These are phyloP conservation scores for Amphichorda felina DNA, from an alignment of 2,329 filamentous ascomycete species.

Conservation along the genomic window DNA sequence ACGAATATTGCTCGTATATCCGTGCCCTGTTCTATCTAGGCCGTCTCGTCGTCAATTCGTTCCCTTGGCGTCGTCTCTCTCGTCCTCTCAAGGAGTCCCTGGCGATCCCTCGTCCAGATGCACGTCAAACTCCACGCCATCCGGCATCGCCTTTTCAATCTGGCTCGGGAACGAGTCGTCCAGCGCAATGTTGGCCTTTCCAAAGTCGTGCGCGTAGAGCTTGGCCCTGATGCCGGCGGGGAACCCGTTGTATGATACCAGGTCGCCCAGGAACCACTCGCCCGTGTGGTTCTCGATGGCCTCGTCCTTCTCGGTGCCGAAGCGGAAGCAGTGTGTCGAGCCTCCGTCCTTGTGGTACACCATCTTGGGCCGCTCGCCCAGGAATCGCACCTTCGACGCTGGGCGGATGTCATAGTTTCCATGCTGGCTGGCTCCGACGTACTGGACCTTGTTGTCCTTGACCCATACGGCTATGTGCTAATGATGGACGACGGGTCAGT, in stretches of 20 bases:
- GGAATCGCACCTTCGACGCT: slow-evolving; percentile 13
- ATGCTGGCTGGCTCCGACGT: slow-evolving; percentile 18
- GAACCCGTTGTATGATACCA: slow-evolving; percentile 19
- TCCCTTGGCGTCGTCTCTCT: no score
- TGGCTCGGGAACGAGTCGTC: slow-evolving; percentile 3
- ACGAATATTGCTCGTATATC: no score
- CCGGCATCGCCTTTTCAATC: slow-evolving; percentile 3
- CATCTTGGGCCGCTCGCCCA: slow-evolving; percentile 19
- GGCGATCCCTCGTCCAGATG: slow-evolving; percentile 5
- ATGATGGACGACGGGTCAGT: no score
- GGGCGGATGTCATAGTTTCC: slow-evolving; percentile 14
- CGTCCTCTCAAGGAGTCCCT: slow-evolving; percentile 1
- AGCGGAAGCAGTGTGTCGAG: slow-evolving; percentile 22
- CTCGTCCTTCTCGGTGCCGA: slow-evolving; percentile 12
- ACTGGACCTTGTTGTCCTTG: slow-evolving; percentile 11
- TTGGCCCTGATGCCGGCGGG: slow-evolving; percentile 7
- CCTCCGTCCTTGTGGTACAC: slow-evolving; percentile 25
- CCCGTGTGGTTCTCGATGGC: slow-evolving; percentile 19
- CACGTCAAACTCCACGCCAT: slow-evolving; percentile 4
- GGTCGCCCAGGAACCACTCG: slow-evolving; percentile 17
- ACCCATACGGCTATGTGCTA: slow-evolving; percentile 16
- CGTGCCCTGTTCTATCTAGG: no score
- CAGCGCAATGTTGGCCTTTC: slow-evolving; percentile 6
- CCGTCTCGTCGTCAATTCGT: no score
- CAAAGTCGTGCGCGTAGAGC: slow-evolving; percentile 6